Percentiles rank a stretch among this genome's conserved stretches.
phyloP scores from a whole-genome alignment of 2,329 filamentous ascomycete genomes.

The Thermochaetoides dissita region DNA sequence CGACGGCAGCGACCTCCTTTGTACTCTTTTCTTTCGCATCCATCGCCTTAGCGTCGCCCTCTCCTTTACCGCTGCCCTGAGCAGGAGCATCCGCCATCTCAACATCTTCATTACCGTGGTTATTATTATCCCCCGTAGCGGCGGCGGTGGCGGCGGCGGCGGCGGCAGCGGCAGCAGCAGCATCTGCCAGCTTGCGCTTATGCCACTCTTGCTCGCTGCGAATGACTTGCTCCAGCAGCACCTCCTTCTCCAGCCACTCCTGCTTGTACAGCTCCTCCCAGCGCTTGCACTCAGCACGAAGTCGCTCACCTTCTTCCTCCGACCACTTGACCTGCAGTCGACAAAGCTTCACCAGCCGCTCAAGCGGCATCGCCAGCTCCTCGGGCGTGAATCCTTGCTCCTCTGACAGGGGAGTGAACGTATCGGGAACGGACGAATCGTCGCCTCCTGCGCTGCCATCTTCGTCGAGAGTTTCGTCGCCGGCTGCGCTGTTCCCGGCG shows the following conservation, averaged over 20 bases:
- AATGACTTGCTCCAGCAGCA: slow-evolving; percentile 60
- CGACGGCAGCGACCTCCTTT: no score
- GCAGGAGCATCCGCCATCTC: no score
- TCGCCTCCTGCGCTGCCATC: slow-evolving; percentile 39
- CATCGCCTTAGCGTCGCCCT: no score
- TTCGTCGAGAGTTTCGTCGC: slow-evolving; percentile 32
- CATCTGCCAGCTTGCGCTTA: slow-evolving; percentile 40
- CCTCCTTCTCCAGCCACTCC: slow-evolving; percentile 70
- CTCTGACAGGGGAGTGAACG: slow-evolving; percentile 39
- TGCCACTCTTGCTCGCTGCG: slow-evolving; percentile 53
- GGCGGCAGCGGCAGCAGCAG: slow-evolving; percentile 33
- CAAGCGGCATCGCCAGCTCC: slow-evolving; percentile 47
- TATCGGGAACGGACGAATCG: slow-evolving; percentile 34
- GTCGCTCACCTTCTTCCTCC: slow-evolving; percentile 47
- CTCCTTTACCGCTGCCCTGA: no score
- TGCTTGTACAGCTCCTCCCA: slow-evolving; percentile 54
- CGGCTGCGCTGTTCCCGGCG: slow-evolving; percentile 26
- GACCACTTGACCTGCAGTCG: slow-evolving; percentile 61
- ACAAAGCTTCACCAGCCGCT: slow-evolving; percentile 53
- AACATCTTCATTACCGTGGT: no score
- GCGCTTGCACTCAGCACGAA: slow-evolving; percentile 50
- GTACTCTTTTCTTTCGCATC: no score
- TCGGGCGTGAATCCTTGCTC: slow-evolving; percentile 50
- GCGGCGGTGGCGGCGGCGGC: slow-evolving; percentile 32
- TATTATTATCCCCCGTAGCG: slow-evolving; percentile 14